Conservation (phyloP, 169 alveolate genomes). For the Plasmodium adleri region DNA sequence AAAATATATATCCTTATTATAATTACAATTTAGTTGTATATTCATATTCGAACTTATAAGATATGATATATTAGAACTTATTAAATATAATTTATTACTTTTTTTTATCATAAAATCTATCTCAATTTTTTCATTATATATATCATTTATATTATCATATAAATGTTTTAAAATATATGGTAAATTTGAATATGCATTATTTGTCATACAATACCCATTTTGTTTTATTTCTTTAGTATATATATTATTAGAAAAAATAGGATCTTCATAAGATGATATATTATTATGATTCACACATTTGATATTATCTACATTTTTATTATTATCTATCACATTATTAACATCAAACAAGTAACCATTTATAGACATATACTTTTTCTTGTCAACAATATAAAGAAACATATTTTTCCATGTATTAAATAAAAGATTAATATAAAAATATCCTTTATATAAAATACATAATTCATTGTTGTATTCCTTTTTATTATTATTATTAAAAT, state of each 20-base stretch:
- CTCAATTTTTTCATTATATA: constrained; percentile 6
- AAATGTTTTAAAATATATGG: not conserved
- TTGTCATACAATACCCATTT: too few species aligned
- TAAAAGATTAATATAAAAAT: not conserved
- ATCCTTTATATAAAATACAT: constrained; percentile 26
- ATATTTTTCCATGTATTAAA: constrained; percentile 42
- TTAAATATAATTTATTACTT: constrained; percentile 15
- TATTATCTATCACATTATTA: not conserved
- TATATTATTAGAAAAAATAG: too few species aligned
- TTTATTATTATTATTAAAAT: not conserved
- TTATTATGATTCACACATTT: not conserved
- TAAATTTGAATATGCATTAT: not conserved
- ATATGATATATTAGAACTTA: not conserved
- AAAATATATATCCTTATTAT: constrained; percentile 27
- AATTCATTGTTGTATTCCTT: constrained; percentile 5
- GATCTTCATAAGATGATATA: too few species aligned
- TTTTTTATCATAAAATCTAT: constrained; percentile 7
- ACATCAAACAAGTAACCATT: constrained; percentile 26
- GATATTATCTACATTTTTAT: not conserved
- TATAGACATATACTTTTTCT: constrained; percentile 20
- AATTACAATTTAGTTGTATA: not conserved
- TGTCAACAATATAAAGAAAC: constrained; percentile 12
- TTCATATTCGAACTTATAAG: constrained; percentile 37
- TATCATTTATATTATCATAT: constrained; percentile 7
- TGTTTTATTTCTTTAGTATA: too few species aligned